phyloP scores from a whole-genome alignment of 2,329 filamentous ascomycete species.

The Aspergillus cejpii region DNA sequence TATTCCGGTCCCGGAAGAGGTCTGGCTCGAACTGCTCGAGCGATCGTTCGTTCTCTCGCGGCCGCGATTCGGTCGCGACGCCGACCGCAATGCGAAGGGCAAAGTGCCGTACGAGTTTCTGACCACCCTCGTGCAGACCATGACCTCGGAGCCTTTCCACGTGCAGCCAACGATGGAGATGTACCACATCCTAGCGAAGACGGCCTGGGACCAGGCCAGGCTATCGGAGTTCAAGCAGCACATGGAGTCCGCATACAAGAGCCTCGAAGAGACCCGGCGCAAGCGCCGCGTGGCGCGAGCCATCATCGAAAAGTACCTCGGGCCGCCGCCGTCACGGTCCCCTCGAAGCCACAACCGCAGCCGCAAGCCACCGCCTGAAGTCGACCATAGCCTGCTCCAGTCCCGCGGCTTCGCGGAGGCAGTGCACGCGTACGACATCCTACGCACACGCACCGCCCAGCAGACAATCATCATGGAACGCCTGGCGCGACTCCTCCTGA shows the following conservation, averaged over 20 bases:
- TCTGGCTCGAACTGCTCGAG: slow-evolving; percentile 62
- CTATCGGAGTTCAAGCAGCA: slow-evolving; percentile 22
- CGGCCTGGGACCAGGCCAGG: slow-evolving; percentile 15
- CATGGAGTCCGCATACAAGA: slow-evolving; percentile 27
- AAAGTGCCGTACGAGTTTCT: slow-evolving; percentile 43
- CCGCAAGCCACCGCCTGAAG: not conserved
- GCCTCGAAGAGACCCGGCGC: slow-evolving; percentile 25
- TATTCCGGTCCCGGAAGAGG: slow-evolving; percentile 50
- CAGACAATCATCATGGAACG: slow-evolving; percentile 21
- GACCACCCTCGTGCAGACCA: slow-evolving; percentile 51
- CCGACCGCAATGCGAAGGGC: slow-evolving; percentile 22
- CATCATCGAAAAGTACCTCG: slow-evolving; percentile 22
- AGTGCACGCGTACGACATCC: slow-evolving; percentile 29
- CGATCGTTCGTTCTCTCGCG: slow-evolving; percentile 58
- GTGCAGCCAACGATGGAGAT: slow-evolving; percentile 53
- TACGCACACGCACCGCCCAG: slow-evolving; percentile 27
- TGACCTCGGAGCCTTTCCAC: slow-evolving; percentile 54
- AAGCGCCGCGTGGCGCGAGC: slow-evolving; percentile 23
- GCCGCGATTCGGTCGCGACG: slow-evolving; percentile 33
- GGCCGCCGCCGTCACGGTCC: slow-evolving; percentile 5
- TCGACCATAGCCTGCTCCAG: slow-evolving; percentile 14
- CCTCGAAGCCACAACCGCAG: no score
- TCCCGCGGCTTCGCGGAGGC: slow-evolving; percentile 26
- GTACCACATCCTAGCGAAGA: slow-evolving; percentile 38
- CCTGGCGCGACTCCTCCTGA: slow-evolving; percentile 20